These are phyloP conservation scores for Verticillium nonalfalfae DNA, from an alignment of 2,329 filamentous ascomycete species.

Conservation along the genomic window DNA sequence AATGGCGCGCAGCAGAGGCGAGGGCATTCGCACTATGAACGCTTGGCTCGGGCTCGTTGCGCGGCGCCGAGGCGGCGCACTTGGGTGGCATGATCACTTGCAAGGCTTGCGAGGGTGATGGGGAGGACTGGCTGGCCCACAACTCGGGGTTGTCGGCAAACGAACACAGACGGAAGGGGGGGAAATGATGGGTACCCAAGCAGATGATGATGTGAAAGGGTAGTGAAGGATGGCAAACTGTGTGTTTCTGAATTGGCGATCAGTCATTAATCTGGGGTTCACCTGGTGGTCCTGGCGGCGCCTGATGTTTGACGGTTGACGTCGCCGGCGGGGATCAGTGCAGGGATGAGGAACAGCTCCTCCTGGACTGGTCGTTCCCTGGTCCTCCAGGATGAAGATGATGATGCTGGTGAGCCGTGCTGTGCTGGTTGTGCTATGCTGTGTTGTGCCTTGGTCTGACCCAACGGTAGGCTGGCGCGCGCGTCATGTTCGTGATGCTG, in stretches of 20 bases:
- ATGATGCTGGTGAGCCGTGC: background rate
- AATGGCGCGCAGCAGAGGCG: background rate
- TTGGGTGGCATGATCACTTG: background rate
- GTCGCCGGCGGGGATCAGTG: background rate
- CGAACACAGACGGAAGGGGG: background rate
- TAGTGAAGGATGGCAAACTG: background rate
- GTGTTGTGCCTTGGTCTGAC: background rate
- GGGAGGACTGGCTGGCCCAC: too few relatives aligned
- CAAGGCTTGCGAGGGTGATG: too few relatives aligned
- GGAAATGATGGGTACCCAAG: background rate
- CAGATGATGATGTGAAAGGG: background rate
- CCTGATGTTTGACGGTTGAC: background rate
- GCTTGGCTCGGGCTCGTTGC: background rate
- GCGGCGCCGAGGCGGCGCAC: background rate
- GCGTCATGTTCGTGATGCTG: too few relatives aligned
- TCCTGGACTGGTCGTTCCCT: too few relatives aligned
- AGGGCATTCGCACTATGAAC: background rate
- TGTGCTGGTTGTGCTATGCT: too few relatives aligned
- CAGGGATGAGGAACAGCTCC: background rate
- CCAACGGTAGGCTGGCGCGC: too few relatives aligned
- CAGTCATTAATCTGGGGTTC: background rate
- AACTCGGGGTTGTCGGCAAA: background rate
- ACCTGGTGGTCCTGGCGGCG: background rate
- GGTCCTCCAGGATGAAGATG: background rate
- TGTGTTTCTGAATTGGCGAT: background rate